phyloP scores from a whole-genome alignment of 768 basidiomycete genomes.

The Glaciozyma antarctica region DNA sequence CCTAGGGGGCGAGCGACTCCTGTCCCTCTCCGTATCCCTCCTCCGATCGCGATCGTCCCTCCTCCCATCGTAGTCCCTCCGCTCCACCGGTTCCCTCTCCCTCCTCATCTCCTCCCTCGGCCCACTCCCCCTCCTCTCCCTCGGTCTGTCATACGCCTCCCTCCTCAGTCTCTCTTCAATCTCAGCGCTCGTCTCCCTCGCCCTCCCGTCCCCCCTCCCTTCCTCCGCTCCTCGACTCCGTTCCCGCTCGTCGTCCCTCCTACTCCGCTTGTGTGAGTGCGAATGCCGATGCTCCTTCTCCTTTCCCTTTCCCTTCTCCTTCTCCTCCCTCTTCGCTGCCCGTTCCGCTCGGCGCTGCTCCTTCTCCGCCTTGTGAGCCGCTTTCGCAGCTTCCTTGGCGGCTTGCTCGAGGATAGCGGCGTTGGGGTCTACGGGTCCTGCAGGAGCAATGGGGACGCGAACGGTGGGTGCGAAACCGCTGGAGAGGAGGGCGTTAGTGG shows the following conservation, averaged over 20 bases:
- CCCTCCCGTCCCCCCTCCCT: constrained; percentile 35
- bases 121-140: background rate
- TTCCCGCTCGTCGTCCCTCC: constrained; percentile 11
- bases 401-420: constrained; percentile 36
- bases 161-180: background rate
- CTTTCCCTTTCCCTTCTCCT: background rate
- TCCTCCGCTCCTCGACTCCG: constrained; percentile 25
- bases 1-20: background rate
- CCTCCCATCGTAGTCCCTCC: background rate
- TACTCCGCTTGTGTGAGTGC: background rate
- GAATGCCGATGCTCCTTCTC: constrained; percentile 30
- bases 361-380: constrained; percentile 41
- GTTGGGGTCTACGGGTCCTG: constrained; percentile 12
- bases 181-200: background rate
- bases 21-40: background rate
- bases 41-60: background rate
- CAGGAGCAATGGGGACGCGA: constrained; percentile 33
- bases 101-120: too few species aligned
- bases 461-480: constrained; percentile 57
- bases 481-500: background rate
- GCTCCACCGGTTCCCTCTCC: too few species aligned
- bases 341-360: constrained; percentile 41
- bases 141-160: background rate
- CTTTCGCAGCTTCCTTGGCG: constrained; percentile 38
- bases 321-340: constrained; percentile 4